A percentile compares a stretch with the other conserved stretches of the same genome.
Conservation (phyloP, 163 green algal species). For the Coccomyxa subellipsoidea region DNA sequence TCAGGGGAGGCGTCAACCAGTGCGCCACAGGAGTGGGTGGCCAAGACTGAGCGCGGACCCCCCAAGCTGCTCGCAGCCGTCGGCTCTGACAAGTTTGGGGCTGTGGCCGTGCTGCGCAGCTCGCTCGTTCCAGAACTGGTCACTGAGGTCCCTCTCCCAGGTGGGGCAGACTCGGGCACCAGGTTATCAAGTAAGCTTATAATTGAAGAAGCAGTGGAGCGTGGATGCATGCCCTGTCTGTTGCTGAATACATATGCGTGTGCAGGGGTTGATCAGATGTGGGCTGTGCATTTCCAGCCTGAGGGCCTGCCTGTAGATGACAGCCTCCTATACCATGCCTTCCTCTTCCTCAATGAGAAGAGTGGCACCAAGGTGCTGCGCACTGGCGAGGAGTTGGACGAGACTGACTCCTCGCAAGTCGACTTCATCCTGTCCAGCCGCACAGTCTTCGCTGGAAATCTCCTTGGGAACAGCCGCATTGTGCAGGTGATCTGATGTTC, state of each 20-base stretch:
- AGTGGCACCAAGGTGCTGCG: constrained; percentile 73
- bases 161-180: not conserved
- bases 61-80: constrained; percentile 49
- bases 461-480: constrained; percentile 48
- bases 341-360: constrained; percentile 67
- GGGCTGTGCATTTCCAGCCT: constrained; percentile 60
- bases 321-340: constrained; percentile 53
- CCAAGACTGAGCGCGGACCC: not conserved
- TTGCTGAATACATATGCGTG: not conserved
- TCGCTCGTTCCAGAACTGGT: constrained; percentile 74
- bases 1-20: constrained; percentile 7
- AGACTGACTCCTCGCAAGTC: constrained; percentile 52
- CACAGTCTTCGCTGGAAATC: constrained; percentile 56
- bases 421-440: constrained; percentile 52
- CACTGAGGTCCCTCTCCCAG: constrained; percentile 65
- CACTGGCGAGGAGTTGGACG: constrained; percentile 62
- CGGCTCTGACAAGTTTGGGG: constrained; percentile 66
- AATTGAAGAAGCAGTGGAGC: not conserved
- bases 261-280: constrained; percentile 62
- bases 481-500: constrained; percentile 49
- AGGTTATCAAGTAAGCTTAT: not conserved
- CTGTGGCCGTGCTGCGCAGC: constrained; percentile 69
- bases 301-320: constrained; percentile 4
- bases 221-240: not conserved
- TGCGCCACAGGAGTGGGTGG: constrained; percentile 1